Conservation (phyloP, 345 rosid species). For the Ceriops tagal region DNA sequence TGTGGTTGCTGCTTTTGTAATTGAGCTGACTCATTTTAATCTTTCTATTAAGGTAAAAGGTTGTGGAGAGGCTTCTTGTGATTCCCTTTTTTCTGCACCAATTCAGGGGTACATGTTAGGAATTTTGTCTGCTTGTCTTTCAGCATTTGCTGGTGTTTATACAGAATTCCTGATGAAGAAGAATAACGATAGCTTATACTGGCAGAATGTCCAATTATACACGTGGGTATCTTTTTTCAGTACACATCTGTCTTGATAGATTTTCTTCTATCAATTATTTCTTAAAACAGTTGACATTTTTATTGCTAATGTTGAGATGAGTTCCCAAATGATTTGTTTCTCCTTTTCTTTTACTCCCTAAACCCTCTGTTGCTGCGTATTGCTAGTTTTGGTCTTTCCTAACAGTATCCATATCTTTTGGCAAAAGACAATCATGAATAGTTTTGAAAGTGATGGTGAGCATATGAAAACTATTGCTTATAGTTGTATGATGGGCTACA, state of each 20-base stretch:
- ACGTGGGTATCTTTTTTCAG: constrained; percentile 65
- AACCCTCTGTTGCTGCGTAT: too few species aligned
- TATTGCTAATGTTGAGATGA: too few species aligned
- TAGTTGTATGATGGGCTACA: too few species aligned
- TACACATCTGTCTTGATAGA: neutral
- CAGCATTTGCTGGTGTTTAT: constrained; percentile 91
- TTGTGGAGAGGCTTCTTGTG: constrained; percentile 80
- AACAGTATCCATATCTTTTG: too few species aligned
- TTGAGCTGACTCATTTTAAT: constrained; percentile 1
- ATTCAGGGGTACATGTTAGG: constrained; percentile 88
- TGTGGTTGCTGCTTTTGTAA: neutral
- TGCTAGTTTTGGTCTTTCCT: too few species aligned
- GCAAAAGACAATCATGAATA: too few species aligned
- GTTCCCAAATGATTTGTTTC: too few species aligned
- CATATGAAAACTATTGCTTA: too few species aligned
- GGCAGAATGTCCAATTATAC: constrained; percentile 93
- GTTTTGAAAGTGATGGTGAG: too few species aligned
- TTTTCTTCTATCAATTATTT: neutral
- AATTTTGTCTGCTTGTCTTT: constrained; percentile 77
- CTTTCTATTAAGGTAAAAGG: constrained; percentile 33
- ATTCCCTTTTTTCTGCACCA: constrained; percentile 85
- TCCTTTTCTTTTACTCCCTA: too few species aligned
- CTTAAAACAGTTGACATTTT: neutral
- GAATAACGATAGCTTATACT: constrained; percentile 86
- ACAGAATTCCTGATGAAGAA: constrained; percentile 97